Conservation (phyloP, 148 eudicot genomes). For the Gaultheria prostrata region DNA sequence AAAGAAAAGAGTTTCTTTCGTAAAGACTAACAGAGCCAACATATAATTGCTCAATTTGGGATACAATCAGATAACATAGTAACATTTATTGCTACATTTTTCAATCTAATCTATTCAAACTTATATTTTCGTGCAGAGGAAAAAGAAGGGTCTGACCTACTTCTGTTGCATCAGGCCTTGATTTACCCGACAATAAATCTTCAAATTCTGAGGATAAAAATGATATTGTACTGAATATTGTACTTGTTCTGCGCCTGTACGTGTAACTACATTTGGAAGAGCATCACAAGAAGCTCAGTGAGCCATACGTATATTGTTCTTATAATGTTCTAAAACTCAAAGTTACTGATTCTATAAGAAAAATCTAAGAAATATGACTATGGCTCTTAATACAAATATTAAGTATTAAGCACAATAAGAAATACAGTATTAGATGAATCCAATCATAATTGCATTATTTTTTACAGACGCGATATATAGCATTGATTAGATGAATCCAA, state of each 20-base stretch:
- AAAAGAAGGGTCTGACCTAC: conserved; percentile 33
- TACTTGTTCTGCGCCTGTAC: neutral
- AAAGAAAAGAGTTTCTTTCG: neutral
- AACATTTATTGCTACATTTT: neutral
- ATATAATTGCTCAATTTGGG: neutral
- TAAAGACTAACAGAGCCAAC: neutral
- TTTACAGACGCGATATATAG: neutral
- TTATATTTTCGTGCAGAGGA: conserved; percentile 28
- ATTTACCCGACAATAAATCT: neutral
- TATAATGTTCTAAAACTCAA: neutral
- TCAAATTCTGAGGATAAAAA: neutral
- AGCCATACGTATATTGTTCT: neutral
- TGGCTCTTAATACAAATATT: neutral
- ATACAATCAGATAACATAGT: neutral
- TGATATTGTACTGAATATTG: neutral
- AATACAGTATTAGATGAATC: neutral
- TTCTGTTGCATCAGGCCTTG: conserved; percentile 37
- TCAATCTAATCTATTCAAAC: conserved; percentile 14
- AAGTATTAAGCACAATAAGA: neutral
- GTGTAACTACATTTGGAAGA: neutral
- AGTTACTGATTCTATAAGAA: neutral
- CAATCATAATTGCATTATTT: neutral
- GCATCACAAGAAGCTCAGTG: neutral
- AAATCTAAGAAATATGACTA: neutral
- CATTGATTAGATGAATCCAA: neutral